Base-by-base conservation (phyloP, 2,329 filamentous ascomycete genomes). In the Fusarium sp. region DNA sequence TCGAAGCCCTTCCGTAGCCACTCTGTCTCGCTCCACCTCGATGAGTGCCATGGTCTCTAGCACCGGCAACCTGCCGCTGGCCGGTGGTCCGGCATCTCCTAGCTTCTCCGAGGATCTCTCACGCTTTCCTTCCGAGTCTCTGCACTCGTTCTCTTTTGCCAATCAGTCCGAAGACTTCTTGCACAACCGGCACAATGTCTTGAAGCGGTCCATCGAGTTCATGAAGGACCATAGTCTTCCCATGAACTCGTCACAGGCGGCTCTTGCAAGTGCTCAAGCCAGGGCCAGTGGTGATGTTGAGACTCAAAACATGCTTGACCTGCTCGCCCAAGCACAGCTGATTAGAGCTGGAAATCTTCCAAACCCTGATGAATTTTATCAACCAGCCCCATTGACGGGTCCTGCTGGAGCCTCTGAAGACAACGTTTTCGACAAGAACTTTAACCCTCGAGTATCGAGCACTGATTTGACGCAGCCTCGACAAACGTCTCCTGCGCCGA, bases 101-200 rank as follows among this genome's bases (percentile, higher is more conserved):
- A 90, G 90, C 71, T 95, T 95, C 80, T 90, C 91, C 79, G 97
- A 98, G 85, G 97, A 99, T 80, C 89, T 99, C 54, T 92, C 92
- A 54, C 92, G 95, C 60, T 99, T 99, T 81, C 96, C 97, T 2
- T 95, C 94, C 77, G 97, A 99, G 81, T 99, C 97, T 7, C 86
- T 99, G 56, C 97, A 99, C 83, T 99, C 97, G 2, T 99, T 99
- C 85, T 98, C 96, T 14, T 99, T 99, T 82, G 95, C 97, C 45
- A 94, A 97, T 77, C 95, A 98, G 83, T 96, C 95, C 4, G 95
- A 98, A 80, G 96, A 98, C 72, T 91, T 95, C 72, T 88, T 98
- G 65, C 94, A 98, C 81, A 98, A 91, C 81, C 93, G 97, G 64
- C 95, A 98, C 82, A 97, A 95, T 86, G 93, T 98, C 36, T 83